Percentiles rank a stretch among this genome's conserved stretches.
Evolutionary conservation across 2,329 filamentous ascomycete genomes (phyloP).

Genomic region (Xylaria sp.): DNA sequence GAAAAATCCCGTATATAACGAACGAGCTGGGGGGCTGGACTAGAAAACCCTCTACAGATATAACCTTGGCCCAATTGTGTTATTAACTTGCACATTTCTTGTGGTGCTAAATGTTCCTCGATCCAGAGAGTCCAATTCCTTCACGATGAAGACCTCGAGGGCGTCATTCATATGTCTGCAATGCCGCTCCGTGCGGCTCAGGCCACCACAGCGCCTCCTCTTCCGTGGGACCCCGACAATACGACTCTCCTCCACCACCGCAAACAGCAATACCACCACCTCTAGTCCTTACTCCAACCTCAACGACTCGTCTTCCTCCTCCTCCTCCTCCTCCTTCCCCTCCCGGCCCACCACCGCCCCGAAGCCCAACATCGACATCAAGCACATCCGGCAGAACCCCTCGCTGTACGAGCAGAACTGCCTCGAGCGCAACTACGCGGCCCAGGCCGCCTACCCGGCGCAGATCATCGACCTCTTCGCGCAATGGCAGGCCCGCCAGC

Average conservation of each 20-base stretch:
- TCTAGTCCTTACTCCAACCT: not conserved
- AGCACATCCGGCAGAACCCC: slow-evolving; percentile 85
- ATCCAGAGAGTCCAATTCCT: not conserved
- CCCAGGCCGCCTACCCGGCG: slow-evolving; percentile 56
- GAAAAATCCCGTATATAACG: not conserved
- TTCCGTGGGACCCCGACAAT: slow-evolving; percentile 17
- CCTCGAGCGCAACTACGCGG: slow-evolving; percentile 78
- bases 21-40: slow-evolving; percentile 18
- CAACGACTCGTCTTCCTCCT: slow-evolving; percentile 18
- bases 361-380: slow-evolving; percentile 79
- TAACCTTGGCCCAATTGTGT: not conserved
- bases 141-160: slow-evolving; percentile 28
- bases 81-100: not conserved
- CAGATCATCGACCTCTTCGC: slow-evolving; percentile 59
- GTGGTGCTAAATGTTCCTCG: not conserved
- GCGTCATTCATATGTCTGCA: slow-evolving; percentile 30
- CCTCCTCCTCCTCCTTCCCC: slow-evolving; percentile 33
- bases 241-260: slow-evolving; percentile 22
- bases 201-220: slow-evolving; percentile 21
- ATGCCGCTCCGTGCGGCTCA: slow-evolving; percentile 29
- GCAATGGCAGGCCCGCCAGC: slow-evolving; percentile 64
- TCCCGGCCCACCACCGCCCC: slow-evolving; percentile 71
- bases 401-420: slow-evolving; percentile 83
- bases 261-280: slow-evolving; percentile 8
- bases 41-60: not conserved